Percentiles rank a stretch among this genome's conserved stretches.
Evolutionary conservation across 257 asterid species (phyloP).

Genomic region (Penstemon barbatus): DNA sequence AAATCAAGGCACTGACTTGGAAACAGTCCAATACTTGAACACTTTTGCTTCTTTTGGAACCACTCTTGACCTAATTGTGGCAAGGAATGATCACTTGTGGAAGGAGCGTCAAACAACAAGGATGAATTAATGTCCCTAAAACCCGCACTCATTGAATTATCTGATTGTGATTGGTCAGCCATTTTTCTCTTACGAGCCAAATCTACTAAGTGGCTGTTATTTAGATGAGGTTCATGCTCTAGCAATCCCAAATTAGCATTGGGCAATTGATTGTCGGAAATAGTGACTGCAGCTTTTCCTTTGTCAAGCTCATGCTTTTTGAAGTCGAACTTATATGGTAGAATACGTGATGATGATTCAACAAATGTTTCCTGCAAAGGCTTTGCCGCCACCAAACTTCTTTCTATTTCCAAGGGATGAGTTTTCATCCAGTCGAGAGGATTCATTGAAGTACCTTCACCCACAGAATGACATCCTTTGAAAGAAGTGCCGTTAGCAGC

Average conservation of each 20-base stretch:
- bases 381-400: slow-evolving; percentile 21
- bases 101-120: slow-evolving; percentile 30
- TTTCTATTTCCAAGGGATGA: slow-evolving; percentile 32
- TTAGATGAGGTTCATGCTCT: slow-evolving; percentile 2
- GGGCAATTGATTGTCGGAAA: slow-evolving; percentile 14
- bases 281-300: slow-evolving; percentile 33
- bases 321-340: slow-evolving; percentile 22
- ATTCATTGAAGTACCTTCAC: slow-evolving; percentile 31
- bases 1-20: slow-evolving; percentile 22
- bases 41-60: slow-evolving; percentile 32
- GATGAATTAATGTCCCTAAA: slow-evolving; percentile 27
- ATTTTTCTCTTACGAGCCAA: slow-evolving; percentile 29
- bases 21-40: slow-evolving; percentile 14
- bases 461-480: no score
- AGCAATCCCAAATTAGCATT: slow-evolving; percentile 22
- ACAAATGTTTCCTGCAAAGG: slow-evolving; percentile 33
- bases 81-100: slow-evolving; percentile 25
- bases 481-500: slow-evolving; percentile 5
- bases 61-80: slow-evolving; percentile 28
- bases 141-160: slow-evolving; percentile 22
- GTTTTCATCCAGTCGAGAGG: slow-evolving; percentile 34
- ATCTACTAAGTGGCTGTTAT: slow-evolving; percentile 23
- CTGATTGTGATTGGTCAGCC: slow-evolving; percentile 23
- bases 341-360: slow-evolving; percentile 39
- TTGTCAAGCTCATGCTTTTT: slow-evolving; percentile 29